Evolutionary conservation across 2,329 filamentous ascomycete species (phyloP).

Genomic region (Colletotrichum gloeosporioides): DNA sequence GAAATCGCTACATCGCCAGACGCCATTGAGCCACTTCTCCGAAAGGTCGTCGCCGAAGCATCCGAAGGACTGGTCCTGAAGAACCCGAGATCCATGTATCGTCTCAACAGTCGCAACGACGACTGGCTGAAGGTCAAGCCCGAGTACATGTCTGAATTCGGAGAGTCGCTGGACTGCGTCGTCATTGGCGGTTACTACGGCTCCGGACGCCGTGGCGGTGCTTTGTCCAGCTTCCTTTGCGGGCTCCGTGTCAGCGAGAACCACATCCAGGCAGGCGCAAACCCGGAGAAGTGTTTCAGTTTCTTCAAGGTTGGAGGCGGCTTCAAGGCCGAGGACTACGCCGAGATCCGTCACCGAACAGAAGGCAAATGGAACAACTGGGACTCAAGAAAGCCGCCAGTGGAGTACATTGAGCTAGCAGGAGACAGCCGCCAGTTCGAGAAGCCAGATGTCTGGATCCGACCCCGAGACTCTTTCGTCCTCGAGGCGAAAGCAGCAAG

Average conservation of each 20-base stretch:
- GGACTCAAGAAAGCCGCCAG: constrained; percentile 79
- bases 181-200: constrained; percentile 94
- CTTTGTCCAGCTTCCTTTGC: constrained; percentile 86
- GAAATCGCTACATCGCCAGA: constrained; percentile 68
- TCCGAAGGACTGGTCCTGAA: constrained; percentile 94
- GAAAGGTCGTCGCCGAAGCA: constrained; percentile 83
- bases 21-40: constrained; percentile 80
- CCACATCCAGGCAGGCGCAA: constrained; percentile 62
- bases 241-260: constrained; percentile 79
- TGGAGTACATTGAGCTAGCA: constrained; percentile 79
- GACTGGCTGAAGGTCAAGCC: constrained; percentile 99
- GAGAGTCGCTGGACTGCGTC: constrained; percentile 88
- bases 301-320: constrained; percentile 99
- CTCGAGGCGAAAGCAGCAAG: constrained; percentile 88
- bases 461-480: constrained; percentile 85
- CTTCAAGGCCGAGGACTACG: constrained; percentile 84
- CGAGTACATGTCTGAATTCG: constrained; percentile 97
- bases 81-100: constrained; percentile 87
- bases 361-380: constrained; percentile 92
- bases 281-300: constrained; percentile 82
- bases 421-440: constrained; percentile 79
- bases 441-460: constrained; percentile 90
- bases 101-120: constrained; percentile 87
- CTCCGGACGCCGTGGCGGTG: constrained; percentile 82
- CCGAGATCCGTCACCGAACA: constrained; percentile 80